A percentile compares a stretch with the other conserved stretches of the same genome.
These are phyloP conservation scores for Diospyros lotus DNA, from an alignment of 148 eudicot species.

Conservation along the genomic window DNA sequence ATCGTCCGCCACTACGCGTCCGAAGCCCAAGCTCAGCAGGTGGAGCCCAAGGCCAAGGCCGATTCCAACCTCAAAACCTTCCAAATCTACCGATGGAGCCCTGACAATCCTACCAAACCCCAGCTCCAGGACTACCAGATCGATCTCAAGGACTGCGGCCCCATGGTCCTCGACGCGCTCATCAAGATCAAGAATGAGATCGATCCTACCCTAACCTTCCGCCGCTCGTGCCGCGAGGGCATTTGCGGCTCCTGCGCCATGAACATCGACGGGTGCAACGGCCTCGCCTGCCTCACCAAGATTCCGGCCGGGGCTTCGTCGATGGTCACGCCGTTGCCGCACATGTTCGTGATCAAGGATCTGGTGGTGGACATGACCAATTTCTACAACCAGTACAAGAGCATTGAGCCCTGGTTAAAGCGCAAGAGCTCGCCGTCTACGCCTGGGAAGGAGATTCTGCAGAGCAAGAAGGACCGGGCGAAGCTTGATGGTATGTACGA, in stretches of 20 bases:
- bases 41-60: constrained; percentile 12
- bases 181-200: constrained; percentile 94
- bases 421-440: constrained; percentile 49
- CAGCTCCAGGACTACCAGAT: constrained; percentile 60
- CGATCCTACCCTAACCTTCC: constrained; percentile 86
- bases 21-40: constrained; percentile 23
- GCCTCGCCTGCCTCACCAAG: constrained; percentile 90
- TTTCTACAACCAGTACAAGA: constrained; percentile 92
- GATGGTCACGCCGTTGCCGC: constrained; percentile 81
- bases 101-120: constrained; percentile 64
- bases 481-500: constrained; percentile 99
- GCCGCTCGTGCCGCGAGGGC: constrained; percentile 91
- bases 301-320: constrained; percentile 28
- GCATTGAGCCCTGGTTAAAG: constrained; percentile 98
- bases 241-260: constrained; percentile 97
- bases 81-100: constrained; percentile 96
- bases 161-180: constrained; percentile 92
- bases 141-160: constrained; percentile 88
- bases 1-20: constrained; percentile 39
- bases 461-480: constrained; percentile 82
- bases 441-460: constrained; percentile 70
- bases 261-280: constrained; percentile 93
- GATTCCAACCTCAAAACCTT: constrained; percentile 40
- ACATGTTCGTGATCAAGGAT: constrained; percentile 95
- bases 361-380: constrained; percentile 98